Base-by-base conservation (phyloP, 176 grass and related monocot genomes). In the Avena sativa region DNA sequence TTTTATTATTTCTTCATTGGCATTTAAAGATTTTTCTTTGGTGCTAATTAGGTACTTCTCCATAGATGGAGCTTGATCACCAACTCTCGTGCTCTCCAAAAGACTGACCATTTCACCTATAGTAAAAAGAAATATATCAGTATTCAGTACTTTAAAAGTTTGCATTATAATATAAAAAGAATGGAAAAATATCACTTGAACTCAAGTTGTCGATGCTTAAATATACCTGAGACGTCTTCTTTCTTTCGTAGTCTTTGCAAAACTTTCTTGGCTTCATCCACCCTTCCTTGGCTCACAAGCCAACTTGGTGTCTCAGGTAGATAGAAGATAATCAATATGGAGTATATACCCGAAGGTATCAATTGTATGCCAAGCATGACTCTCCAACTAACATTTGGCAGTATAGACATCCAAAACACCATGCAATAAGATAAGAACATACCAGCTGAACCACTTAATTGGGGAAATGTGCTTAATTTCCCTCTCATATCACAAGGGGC, bases 401-500 rank as follows among this genome's bases (percentile, higher is more conserved):
- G 86, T 15, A 88, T 26, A n/a, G 91, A 93, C 79, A 93, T 77
- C 2, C 25, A 84, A 84, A 96, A 88, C 8, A 92, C 79, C 87
- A 93, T 90, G 63, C 87, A 93, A 40, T 96, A 96, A 47, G 94
- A 96, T 14, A 96, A 28, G 55, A 91, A 92, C 94, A 96, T 93
- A 51, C 87, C 94, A 81, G 28, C 79, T 5, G 87, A 96, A 20
- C 91, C 91, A 72, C 60, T 91, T 23, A 96, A 87, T 26, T 96
- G 87, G 8, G 94, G 91, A 0, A 96, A 81, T 16, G 94, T 96
- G 34, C 93, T 96, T 23, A 96, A 70, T 40, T 82, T 58, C 53
- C 89, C 91, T 76, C 91, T 89, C 23, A 86, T 93, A 12, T 84
- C 83, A 74, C 91, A 36, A 84, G 91, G 91, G 5, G 87, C 82